These are phyloP conservation scores for Cutaneotrichosporon cavernicola DNA, from an alignment of 1,284 basidiomycete species.

Conservation along the genomic window DNA sequence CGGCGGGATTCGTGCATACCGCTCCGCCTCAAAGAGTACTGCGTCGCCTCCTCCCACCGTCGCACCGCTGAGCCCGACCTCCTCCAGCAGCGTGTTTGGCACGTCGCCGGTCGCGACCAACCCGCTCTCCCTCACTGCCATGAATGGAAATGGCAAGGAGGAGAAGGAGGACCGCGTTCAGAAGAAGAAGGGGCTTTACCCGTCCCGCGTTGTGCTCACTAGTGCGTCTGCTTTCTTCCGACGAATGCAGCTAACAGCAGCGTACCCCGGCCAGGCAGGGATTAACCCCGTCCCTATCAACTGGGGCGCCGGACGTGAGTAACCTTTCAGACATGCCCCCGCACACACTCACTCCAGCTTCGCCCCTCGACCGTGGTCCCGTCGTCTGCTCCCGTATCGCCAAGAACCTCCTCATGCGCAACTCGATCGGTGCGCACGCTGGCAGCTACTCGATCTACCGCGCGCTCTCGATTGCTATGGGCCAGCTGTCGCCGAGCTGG, in stretches of 20 bases:
- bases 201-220: constrained; percentile 42
- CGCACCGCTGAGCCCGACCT: background rate
- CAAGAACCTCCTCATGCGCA: constrained; percentile 80
- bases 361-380: constrained; percentile 65
- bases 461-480: constrained; percentile 86
- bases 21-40: constrained; percentile 15
- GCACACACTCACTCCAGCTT: constrained; percentile 27
- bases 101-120: constrained; percentile 5
- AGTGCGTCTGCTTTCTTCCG: constrained; percentile 28
- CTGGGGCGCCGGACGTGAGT: constrained; percentile 70
- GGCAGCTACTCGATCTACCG: constrained; percentile 95
- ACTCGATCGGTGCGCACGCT: constrained; percentile 89
- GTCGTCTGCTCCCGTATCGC: constrained; percentile 85
- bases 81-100: constrained; percentile 12
- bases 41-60: constrained; percentile 13
- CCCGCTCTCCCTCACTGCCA: constrained; percentile 23
- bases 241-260: constrained; percentile 47
- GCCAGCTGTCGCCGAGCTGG: constrained; percentile 77
- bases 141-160: constrained; percentile 2
- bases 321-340: background rate
- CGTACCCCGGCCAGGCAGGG: constrained; percentile 70
- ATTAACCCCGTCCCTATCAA: constrained; percentile 72
- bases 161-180: constrained; percentile 16
- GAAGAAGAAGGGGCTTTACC: constrained; percentile 39
- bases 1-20: constrained; percentile 20